phyloP scores from a whole-genome alignment of 2,329 filamentous ascomycete genomes.

The Diaporthe caulivora region DNA sequence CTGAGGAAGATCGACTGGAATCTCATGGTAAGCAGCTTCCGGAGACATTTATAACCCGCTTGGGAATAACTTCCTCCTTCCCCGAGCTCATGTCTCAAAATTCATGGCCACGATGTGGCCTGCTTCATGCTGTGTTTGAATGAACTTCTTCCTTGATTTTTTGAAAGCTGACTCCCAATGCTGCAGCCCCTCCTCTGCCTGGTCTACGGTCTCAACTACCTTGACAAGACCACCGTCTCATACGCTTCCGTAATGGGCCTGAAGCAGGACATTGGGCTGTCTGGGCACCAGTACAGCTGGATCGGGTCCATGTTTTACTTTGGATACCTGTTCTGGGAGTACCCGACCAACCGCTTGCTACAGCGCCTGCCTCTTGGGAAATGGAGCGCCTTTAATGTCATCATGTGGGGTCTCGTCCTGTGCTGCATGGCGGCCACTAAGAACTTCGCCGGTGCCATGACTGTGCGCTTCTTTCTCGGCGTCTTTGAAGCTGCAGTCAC shows the following conservation, averaged over 20 bases:
- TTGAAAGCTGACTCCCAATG: no score
- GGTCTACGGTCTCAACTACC: constrained; percentile 69
- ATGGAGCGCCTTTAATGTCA: constrained; percentile 73
- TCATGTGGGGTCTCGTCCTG: constrained; percentile 71
- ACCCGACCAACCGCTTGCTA: constrained; percentile 73
- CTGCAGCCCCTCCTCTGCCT: constrained; percentile 63
- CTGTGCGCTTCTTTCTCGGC: constrained; percentile 76
- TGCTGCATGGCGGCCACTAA: constrained; percentile 72
- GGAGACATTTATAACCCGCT: no score
- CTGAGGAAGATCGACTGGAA: constrained; percentile 60
- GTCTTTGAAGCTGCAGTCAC: constrained; percentile 77
- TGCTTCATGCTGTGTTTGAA: no score
- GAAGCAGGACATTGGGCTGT: constrained; percentile 65
- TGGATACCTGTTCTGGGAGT: constrained; percentile 69
- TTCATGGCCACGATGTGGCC: no score
- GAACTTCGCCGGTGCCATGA: constrained; percentile 72
- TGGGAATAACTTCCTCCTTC: no score
- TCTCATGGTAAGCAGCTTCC: no score
- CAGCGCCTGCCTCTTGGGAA: constrained; percentile 75
- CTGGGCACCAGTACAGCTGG: constrained; percentile 73
- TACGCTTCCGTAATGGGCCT: constrained; percentile 68
- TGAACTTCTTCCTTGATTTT: no score
- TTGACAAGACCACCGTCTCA: constrained; percentile 59
- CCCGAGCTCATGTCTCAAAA: no score
- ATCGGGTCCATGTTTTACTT: constrained; percentile 57